phyloP scores from a whole-genome alignment of 306 rosid genomes.

The Pterocarpus santalinus region DNA sequence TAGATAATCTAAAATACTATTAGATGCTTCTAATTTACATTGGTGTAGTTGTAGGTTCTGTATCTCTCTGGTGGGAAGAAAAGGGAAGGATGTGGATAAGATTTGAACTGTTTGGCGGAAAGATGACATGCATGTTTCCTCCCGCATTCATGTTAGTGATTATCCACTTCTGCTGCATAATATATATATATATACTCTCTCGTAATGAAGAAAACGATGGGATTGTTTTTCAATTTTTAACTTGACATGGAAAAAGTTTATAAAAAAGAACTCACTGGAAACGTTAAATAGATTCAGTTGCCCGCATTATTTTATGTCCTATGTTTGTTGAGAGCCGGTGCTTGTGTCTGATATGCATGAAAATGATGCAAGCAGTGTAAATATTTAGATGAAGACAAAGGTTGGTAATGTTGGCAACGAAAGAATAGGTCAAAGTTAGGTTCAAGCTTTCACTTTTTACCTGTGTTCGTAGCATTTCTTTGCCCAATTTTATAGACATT shows the following conservation, averaged over 20 bases:
- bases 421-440: background rate
- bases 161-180: background rate
- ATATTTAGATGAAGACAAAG: background rate
- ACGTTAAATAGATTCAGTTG: conserved; percentile 21
- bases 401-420: background rate
- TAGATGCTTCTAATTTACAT: too few relatives aligned
- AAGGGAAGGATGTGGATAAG: background rate
- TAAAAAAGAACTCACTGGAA: background rate
- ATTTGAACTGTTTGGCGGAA: background rate
- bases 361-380: background rate
- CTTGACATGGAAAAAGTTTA: background rate
- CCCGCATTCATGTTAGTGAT: too few relatives aligned
- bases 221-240: background rate
- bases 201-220: background rate
- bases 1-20: too few relatives aligned
- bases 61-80: background rate
- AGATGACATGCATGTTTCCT: too few relatives aligned
- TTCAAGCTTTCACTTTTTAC: too few relatives aligned
- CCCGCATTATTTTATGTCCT: background rate
- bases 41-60: too few relatives aligned
- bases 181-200: background rate
- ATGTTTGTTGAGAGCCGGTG: background rate
- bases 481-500: too few relatives aligned
- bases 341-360: background rate
- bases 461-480: too few relatives aligned